Evolutionary conservation across 345 rosid species (phyloP).

Genomic region (Eutrema yunnanense): DNA sequence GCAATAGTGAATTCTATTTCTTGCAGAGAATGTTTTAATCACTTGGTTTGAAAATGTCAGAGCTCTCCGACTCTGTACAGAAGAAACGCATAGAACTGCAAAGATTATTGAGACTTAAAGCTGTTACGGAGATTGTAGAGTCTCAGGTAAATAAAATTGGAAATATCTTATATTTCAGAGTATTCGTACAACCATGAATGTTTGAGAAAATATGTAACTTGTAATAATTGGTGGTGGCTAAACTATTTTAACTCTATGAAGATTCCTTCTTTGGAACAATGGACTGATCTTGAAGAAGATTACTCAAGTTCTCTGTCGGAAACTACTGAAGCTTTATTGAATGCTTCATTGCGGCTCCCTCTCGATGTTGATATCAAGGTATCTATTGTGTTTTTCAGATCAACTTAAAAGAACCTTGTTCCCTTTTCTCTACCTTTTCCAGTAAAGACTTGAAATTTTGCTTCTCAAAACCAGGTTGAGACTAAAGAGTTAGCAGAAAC

Average conservation of each 20-base stretch:
- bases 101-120: constrained; percentile 35
- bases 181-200: not conserved
- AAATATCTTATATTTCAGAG: not conserved
- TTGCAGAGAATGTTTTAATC: constrained; percentile 62
- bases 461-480: constrained; percentile 44
- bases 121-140: constrained; percentile 47
- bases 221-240: too few species aligned
- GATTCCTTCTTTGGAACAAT: constrained; percentile 43
- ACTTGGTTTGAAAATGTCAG: constrained; percentile 49
- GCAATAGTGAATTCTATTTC: not conserved
- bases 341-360: constrained; percentile 58
- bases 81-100: constrained; percentile 54
- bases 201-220: constrained; percentile 3
- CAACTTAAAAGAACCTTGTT: not conserved
- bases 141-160: constrained; percentile 49
- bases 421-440: not conserved
- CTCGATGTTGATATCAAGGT: constrained; percentile 54
- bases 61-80: constrained; percentile 52
- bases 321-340: constrained; percentile 51
- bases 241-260: too few species aligned
- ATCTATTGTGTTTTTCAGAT: constrained; percentile 14
- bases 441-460: not conserved
- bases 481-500: constrained; percentile 53
- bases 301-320: constrained; percentile 50
- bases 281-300: constrained; percentile 53